A percentile compares a stretch with the other conserved stretches of the same genome.
Evolutionary conservation across 2,329 filamentous ascomycete species (phyloP).

Genomic region (Penicillium freii): DNA sequence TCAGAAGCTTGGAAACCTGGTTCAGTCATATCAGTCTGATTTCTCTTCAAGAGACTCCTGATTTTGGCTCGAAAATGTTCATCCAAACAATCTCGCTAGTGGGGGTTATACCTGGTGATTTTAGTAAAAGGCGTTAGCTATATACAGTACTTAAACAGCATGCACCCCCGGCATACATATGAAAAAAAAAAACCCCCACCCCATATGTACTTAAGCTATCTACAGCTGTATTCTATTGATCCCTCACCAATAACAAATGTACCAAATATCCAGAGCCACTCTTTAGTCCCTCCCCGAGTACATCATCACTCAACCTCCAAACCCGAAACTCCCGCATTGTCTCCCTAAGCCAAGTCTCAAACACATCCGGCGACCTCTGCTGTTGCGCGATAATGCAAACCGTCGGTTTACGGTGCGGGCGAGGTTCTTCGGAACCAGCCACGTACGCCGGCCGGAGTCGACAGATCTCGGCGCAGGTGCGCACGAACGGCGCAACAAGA

Average conservation of each 20-base stretch:
- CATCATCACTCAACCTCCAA: slow-evolving; percentile 70
- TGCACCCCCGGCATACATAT: neutral
- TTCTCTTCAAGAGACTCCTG: neutral
- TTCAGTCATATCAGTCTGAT: neutral
- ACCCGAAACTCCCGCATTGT: slow-evolving; percentile 67
- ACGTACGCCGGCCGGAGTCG: slow-evolving; percentile 49
- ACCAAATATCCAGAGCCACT: slow-evolving; percentile 74
- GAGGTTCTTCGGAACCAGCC: slow-evolving; percentile 12
- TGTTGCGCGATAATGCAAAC: slow-evolving; percentile 86
- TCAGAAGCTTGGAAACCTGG: neutral
- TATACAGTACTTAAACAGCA: neutral
- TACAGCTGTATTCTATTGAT: neutral
- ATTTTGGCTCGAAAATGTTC: neutral
- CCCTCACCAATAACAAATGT: slow-evolving; percentile 68
- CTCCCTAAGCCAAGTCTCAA: slow-evolving; percentile 72
- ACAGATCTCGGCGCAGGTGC: slow-evolving; percentile 75
- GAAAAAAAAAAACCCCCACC: neutral
- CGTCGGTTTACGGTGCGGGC: slow-evolving; percentile 46
- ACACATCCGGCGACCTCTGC: slow-evolving; percentile 78
- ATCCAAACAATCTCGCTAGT: neutral
- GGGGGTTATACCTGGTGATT: too few species aligned
- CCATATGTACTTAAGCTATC: neutral
- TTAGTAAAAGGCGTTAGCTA: neutral
- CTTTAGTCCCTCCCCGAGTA: slow-evolving; percentile 59
- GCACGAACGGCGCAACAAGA: slow-evolving; percentile 76